phyloP scores from a whole-genome alignment of 352 stramenopile genomes.

The Pythium oligandrum region DNA sequence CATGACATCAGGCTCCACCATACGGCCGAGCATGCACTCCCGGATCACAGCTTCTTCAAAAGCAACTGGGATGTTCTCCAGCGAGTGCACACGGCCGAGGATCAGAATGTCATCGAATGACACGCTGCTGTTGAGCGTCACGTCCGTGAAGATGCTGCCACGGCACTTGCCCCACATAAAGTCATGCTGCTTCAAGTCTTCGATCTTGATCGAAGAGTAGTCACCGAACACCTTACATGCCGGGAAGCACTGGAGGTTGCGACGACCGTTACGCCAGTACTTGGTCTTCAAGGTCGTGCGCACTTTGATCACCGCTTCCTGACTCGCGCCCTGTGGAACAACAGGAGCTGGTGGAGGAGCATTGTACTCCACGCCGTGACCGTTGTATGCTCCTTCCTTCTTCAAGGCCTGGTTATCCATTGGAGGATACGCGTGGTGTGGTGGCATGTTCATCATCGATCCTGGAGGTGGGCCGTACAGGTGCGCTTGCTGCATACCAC shows the following conservation, averaged over 20 bases:
- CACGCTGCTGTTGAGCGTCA: slow-evolving; percentile 80
- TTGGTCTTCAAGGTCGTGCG: slow-evolving; percentile 84
- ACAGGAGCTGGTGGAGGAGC: slow-evolving; percentile 5
- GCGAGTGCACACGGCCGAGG: slow-evolving; percentile 75
- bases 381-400: slow-evolving; percentile 19
- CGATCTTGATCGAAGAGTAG: slow-evolving; percentile 87
- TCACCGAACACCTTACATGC: slow-evolving; percentile 88
- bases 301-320: slow-evolving; percentile 86
- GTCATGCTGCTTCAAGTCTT: slow-evolving; percentile 86
- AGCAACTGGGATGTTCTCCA: slow-evolving; percentile 79
- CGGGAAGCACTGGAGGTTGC: slow-evolving; percentile 88
- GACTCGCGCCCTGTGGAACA: slow-evolving; percentile 23
- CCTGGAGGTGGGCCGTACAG: slow-evolving; percentile 12
- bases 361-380: slow-evolving; percentile 8
- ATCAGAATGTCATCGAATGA: slow-evolving; percentile 79
- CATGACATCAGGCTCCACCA: slow-evolving; percentile 73
- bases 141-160: slow-evolving; percentile 74
- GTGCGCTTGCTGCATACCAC: slow-evolving; percentile 7
- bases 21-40: slow-evolving; percentile 79
- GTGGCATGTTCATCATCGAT: slow-evolving; percentile 21
- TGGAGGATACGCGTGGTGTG: slow-evolving; percentile 53
- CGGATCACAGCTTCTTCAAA: slow-evolving; percentile 82
- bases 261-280: slow-evolving; percentile 88
- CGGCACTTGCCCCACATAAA: slow-evolving; percentile 90
- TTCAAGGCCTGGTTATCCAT: slow-evolving; percentile 40